phyloP scores from a whole-genome alignment of 2,329 filamentous ascomycete genomes.

The Xylaria sp. region DNA sequence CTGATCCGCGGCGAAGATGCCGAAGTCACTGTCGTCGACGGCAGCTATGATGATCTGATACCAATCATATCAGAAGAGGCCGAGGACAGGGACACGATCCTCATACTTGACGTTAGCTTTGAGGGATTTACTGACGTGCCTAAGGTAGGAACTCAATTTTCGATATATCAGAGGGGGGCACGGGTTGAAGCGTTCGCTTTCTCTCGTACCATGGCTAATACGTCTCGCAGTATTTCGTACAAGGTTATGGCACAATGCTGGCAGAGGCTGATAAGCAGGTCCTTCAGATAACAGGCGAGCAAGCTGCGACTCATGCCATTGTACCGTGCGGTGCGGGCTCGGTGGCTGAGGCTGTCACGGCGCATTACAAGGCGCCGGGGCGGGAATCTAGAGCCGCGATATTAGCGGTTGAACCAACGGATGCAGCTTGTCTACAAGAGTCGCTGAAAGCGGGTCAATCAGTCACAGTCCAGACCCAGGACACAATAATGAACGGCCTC shows the following conservation, averaged over 20 bases:
- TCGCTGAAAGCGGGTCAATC: conserved; percentile 57
- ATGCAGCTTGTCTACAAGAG: conserved; percentile 62
- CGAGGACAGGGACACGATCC: conserved; percentile 50
- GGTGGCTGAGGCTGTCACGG: conserved; percentile 71
- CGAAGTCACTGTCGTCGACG: conserved; percentile 58
- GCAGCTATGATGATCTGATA: conserved; percentile 70
- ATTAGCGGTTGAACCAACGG: conserved; percentile 73
- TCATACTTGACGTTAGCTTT: conserved; percentile 74
- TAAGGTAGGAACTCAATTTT: conserved; percentile 43
- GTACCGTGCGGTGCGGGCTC: conserved; percentile 76
- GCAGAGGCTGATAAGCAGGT: conserved; percentile 70
- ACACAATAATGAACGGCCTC: conserved; percentile 77
- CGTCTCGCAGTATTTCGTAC: conserved; percentile 67
- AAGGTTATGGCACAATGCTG: conserved; percentile 78
- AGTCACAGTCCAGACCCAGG: conserved; percentile 57
- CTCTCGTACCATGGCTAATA: conserved; percentile 8
- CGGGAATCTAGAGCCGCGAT: conserved; percentile 47
- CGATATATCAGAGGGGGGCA: not conserved
- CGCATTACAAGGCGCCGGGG: conserved; percentile 58
- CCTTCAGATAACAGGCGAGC: conserved; percentile 43
- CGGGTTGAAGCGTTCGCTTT: not conserved
- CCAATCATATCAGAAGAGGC: conserved; percentile 52
- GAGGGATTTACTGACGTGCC: conserved; percentile 71
- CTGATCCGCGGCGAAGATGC: conserved; percentile 69
- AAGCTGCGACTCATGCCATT: conserved; percentile 57